Evolutionary conservation across 345 rosid species (phyloP), one percentile per base, ranked within the genome.

Genomic region (Citrus reticulata): DNA sequence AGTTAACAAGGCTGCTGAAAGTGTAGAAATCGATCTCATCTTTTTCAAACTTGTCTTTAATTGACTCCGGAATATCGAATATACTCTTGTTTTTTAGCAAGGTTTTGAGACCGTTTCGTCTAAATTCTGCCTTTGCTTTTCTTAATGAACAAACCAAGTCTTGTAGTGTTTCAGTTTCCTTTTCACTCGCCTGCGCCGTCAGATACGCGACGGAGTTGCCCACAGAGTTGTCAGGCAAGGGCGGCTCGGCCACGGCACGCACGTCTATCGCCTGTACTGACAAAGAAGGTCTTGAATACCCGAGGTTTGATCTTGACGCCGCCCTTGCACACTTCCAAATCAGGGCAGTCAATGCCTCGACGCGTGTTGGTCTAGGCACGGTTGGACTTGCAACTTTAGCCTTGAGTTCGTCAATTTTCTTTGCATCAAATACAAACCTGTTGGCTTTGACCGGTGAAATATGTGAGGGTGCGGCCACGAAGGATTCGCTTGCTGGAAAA

Each of bases 321-420:
- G 40, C 71, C 20, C 67, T 69, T 0, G 74, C 76, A 60, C 83
- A 80, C 77, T 65, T 80, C 78, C 80, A 83, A 1, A 89, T 42
- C 2, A 87, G 75, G 5, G 85, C 77, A 1, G 82, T 10, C 40
- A 83, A 75, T 1, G 68, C 86, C 70, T 85, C 87, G 3, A 86
- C 83, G 6, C 84, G 79, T 2, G 89, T 60, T 19, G 89, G 88
- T 1, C 5, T n/a, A 0, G 30, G 61, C 30, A 78, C 80, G 5
- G 19, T 22, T 30, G 39, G 32, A 37, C 80, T 73, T 4, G 78
- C 60, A 4, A 73, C 81, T 76, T 37, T 80, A 7, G 77, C 57
- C 77, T 77, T 82, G 0, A 84, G 85, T 2, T 78, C 79, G 1
- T 73, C 64, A 19, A 87, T 75, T 76, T 70, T 77, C 0, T 82